Percentiles rank a stretch among this genome's conserved stretches.
phyloP scores from a whole-genome alignment of 495 filamentous ascomycete species.

The Aspergillus steynii region DNA sequence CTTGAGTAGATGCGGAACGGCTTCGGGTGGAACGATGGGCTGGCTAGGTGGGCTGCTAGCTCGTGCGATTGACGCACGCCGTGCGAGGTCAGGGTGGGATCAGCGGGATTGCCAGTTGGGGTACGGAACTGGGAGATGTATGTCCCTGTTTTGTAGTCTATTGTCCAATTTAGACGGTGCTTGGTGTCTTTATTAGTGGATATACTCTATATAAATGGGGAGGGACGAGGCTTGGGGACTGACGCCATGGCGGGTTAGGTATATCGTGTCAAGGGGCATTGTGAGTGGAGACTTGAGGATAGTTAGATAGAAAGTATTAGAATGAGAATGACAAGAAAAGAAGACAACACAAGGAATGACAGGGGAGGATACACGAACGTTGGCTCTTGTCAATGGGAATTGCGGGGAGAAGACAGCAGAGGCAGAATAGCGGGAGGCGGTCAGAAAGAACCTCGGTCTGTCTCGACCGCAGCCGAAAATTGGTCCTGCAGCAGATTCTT shows the following conservation, averaged over 20 bases:
- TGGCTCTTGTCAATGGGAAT: neutral
- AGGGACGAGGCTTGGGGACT: conserved; percentile 29
- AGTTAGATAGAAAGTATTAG: neutral
- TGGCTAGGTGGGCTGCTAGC: conserved; percentile 64
- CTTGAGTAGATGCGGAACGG: conserved; percentile 70
- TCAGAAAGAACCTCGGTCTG: conserved; percentile 2
- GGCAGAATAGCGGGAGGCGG: conserved; percentile 9
- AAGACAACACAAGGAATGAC: neutral
- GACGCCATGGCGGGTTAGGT: conserved; percentile 85
- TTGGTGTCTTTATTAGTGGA: conserved; percentile 2
- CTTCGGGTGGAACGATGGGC: conserved; percentile 63
- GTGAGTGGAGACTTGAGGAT: neutral
- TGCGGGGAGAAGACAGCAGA: conserved; percentile 12
- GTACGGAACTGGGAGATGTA: conserved; percentile 68
- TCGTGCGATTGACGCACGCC: conserved; percentile 83
- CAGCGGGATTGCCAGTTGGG: conserved; percentile 81
- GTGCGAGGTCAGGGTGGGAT: conserved; percentile 83
- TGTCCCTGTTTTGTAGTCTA: conserved; percentile 73
- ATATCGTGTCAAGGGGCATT: conserved; percentile 73
- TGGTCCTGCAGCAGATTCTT: neutral
- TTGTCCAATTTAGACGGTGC: conserved; percentile 89
- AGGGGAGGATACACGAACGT: neutral
- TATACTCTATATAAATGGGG: conserved; percentile 14
- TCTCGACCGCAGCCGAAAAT: neutral
- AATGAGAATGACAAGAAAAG: neutral